A percentile compares a stretch with the other conserved stretches of the same genome.
phyloP scores from a whole-genome alignment of 805 yeast species.

The Wickerhamiella parazyma region DNA sequence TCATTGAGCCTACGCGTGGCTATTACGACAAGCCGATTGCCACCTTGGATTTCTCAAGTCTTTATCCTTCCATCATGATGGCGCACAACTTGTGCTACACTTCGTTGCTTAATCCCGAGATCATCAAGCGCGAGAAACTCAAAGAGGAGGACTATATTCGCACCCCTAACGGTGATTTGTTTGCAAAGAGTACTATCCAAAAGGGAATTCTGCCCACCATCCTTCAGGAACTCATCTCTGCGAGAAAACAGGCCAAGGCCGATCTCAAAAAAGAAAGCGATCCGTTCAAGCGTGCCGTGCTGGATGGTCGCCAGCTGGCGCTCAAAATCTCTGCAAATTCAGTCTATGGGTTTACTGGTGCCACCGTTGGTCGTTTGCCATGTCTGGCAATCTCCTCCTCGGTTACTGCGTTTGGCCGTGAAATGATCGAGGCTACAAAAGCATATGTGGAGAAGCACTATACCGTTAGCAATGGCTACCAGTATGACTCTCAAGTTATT shows the following conservation, averaged over 20 bases:
- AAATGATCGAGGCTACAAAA: slow-evolving; percentile 89
- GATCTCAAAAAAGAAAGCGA: slow-evolving; percentile 88
- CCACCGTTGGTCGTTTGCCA: slow-evolving; percentile 93
- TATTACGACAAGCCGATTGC: slow-evolving; percentile 96
- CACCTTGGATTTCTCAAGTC: slow-evolving; percentile 90
- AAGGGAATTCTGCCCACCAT: slow-evolving; percentile 88
- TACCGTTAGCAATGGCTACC: slow-evolving; percentile 65
- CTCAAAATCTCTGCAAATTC: slow-evolving; percentile 94
- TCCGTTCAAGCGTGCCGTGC: slow-evolving; percentile 83
- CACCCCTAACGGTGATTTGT: slow-evolving; percentile 87
- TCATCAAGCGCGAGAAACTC: slow-evolving; percentile 51
- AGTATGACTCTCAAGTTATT: slow-evolving; percentile 77
- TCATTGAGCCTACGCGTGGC: slow-evolving; percentile 91
- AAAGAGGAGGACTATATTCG: slow-evolving; percentile 64
- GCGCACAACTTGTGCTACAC: slow-evolving; percentile 97
- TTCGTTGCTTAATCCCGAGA: slow-evolving; percentile 50
- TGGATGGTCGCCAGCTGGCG: slow-evolving; percentile 95
- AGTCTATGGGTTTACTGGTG: slow-evolving; percentile 98
- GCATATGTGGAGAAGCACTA: slow-evolving; percentile 70
- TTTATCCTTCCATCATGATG: slow-evolving; percentile 98
- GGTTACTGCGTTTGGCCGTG: slow-evolving; percentile 90
- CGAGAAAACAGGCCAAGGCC: slow-evolving; percentile 84
- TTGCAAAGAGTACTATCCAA: slow-evolving; percentile 54
- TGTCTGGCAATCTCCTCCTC: slow-evolving; percentile 94
- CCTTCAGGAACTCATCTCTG: slow-evolving; percentile 71